phyloP scores from a whole-genome alignment of 2,329 filamentous ascomycete species.

The Emericellopsis cladophorae region DNA sequence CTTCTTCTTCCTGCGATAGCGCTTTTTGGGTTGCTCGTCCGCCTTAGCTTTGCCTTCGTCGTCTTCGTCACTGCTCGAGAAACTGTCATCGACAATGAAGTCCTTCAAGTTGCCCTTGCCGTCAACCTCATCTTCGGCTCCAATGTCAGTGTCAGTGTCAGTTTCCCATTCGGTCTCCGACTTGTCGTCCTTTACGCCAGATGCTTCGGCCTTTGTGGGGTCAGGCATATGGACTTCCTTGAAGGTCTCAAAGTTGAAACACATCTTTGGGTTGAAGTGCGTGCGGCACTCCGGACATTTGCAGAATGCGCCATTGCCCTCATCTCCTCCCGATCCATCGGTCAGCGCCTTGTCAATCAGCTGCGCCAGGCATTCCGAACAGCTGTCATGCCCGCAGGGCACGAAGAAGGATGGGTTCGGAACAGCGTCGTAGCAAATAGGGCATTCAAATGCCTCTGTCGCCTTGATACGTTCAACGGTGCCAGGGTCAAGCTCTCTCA shows the following conservation, averaged over 20 bases:
- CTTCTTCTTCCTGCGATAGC: conserved; percentile 11
- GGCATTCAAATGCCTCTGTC: conserved; percentile 58
- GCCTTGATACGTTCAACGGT: conserved; percentile 55
- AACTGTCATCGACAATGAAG: conserved; percentile 38
- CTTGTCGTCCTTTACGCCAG: conserved; percentile 22
- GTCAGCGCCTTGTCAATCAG: conserved; percentile 49
- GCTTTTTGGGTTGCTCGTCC: conserved; percentile 3
- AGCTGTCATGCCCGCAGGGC: conserved; percentile 74
- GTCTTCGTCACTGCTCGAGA: conserved; percentile 13
- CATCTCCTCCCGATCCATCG: conserved; percentile 26
- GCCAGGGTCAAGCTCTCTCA: conserved; percentile 41
- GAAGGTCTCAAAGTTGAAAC: conserved; percentile 66
- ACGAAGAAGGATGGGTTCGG: conserved; percentile 66
- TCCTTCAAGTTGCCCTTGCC: conserved; percentile 24
- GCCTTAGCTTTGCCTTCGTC: conserved; percentile 3
- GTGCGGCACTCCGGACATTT: conserved; percentile 71
- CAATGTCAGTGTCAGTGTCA: conserved; percentile 20
- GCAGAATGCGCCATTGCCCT: conserved; percentile 37
- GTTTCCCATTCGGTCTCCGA: conserved; percentile 17
- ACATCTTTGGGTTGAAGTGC: conserved; percentile 49
- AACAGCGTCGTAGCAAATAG: conserved; percentile 67
- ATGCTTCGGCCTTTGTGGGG: conserved; percentile 17
- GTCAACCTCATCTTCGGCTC: conserved; percentile 16
- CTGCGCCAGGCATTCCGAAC: conserved; percentile 61
- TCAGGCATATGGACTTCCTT: conserved; percentile 58